Evolutionary conservation across 1,284 basidiomycete genomes (phyloP), one percentile per base, ranked within the genome.

Genomic region (Cutaneotrichosporon daszewskae): DNA sequence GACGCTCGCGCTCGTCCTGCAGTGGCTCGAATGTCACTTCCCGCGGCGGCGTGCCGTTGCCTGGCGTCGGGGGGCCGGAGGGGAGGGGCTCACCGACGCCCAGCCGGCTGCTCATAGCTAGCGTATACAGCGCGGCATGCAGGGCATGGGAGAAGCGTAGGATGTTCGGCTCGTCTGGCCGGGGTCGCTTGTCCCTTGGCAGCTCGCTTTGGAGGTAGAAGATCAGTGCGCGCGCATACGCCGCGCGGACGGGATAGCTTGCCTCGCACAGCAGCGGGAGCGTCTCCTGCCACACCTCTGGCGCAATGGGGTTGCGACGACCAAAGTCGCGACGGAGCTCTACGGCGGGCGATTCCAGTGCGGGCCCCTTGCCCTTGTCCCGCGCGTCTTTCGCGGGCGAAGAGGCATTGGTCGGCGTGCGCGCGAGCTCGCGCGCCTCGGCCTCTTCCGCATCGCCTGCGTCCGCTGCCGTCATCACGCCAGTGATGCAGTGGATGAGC

Each of bases 271-370:
- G 71, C 19, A 92, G 74, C 37, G 82, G 83, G 32, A 94, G 68
- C 1, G 87, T 91, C 51, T 91, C 88, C 62, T 88, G 85, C 85
- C 87, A 92, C 28, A 85, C 79, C 59, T 89, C 86, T 17, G 85
- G 82, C 1, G 83, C 75, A 32, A 94, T 78, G 48, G 78, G 79
- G 28, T 84, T 84, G 31, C 90, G 76, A 34, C 82, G 74, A 5
- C 60, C 62, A 5, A 53, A 46, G 39, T 48, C 58, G 28, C 32
- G 53, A 23, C 44, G 53, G 2, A 42, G 41, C 12, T 60, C 57
- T 22, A 58, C 34, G 3, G 38, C 45, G 14, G 62, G 60, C 13
- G 58, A 51, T 11, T 57, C 57, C 22, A 55, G 46, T 13, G 51
- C 53, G 2, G 60, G 43, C 19, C 51, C 60, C 55, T 69, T 65